Base-by-base conservation (phyloP, 164 flowering plant species). In the Macadamia integrifolia region DNA sequence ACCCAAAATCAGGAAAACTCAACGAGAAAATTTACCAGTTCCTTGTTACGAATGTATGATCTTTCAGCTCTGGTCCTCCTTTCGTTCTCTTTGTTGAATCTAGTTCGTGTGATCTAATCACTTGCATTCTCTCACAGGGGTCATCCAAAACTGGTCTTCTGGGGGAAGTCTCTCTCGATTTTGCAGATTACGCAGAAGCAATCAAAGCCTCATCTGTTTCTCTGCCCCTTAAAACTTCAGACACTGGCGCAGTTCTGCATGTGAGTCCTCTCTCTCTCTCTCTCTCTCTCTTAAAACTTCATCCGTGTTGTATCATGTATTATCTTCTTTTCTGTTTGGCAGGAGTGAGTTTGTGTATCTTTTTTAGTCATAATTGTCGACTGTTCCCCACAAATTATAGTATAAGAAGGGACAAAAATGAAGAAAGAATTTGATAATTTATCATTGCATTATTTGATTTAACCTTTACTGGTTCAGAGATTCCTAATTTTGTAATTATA, bases 141-240 rank as follows among this genome's bases (percentile, higher is more conserved):
- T 84, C 93, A 17, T 84, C 93, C 12, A 94, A 86, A 74, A 67
- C 82, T 57, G 88, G 89, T 56, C 74, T 81, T 73, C 70, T 90
- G 48, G 98, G 98, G 66, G 95, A 91, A 76, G 88, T 82, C 59
- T 74, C 81, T 0, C 49, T 94, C 61, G 87, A 94, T 78, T 82
- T 94, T 61, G 88, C 95, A 55, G 86, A 88, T 71, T 89, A 81
- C 80, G 83, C 72, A 6, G 92, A 80, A 64, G 86, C 89, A 66
- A 73, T 80, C 40, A 76, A 82, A 65, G 90, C 92, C 56, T 57
- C 69, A 43, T 78, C 82, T 32, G 69, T 87, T 42, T 83, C 89
- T 55, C 76, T 90, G 35, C 96, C 97, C 31, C 85, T 91, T 13
- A 80, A 83, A 68, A 66, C 74, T 73, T 81, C 90, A 14, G 78